Evolutionary conservation across 257 asterid genomes (phyloP).

Genomic region (Solanum boliviense): DNA sequence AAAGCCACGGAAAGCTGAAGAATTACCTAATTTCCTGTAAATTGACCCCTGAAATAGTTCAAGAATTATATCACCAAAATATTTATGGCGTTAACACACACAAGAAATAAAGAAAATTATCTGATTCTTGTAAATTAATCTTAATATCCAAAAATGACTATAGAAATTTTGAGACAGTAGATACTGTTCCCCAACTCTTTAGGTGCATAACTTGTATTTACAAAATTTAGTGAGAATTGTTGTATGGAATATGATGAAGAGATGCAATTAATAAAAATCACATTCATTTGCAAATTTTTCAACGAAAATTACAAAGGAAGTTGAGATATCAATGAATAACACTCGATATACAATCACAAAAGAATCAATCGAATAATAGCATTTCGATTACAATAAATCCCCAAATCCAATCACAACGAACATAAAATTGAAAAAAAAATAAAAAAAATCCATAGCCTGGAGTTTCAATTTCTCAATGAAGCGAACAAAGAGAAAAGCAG

Average conservation of each 20-base stretch:
- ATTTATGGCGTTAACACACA: no score
- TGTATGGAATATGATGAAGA: neutral
- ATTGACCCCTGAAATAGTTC: no score
- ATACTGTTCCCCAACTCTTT: no score
- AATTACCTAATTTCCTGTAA: no score
- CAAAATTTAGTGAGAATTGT: neutral
- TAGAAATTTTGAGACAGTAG: no score
- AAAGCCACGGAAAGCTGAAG: no score
- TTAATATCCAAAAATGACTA: no score
- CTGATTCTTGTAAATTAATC: no score
- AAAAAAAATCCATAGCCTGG: neutral
- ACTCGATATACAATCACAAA: neutral
- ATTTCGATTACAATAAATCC: neutral
- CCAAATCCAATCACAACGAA: neutral
- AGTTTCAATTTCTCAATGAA: neutral
- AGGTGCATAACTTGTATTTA: no score
- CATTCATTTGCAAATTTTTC: neutral
- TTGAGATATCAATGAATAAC: neutral
- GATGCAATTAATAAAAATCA: neutral
- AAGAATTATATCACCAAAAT: no score
- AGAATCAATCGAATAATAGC: neutral
- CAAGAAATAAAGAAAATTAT: no score
- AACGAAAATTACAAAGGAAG: neutral
- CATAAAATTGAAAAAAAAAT: neutral
- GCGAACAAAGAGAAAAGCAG: neutral